These are phyloP conservation scores for Fusarium miscanthi DNA, from an alignment of 2,329 filamentous ascomycete species.

Conservation along the genomic window DNA sequence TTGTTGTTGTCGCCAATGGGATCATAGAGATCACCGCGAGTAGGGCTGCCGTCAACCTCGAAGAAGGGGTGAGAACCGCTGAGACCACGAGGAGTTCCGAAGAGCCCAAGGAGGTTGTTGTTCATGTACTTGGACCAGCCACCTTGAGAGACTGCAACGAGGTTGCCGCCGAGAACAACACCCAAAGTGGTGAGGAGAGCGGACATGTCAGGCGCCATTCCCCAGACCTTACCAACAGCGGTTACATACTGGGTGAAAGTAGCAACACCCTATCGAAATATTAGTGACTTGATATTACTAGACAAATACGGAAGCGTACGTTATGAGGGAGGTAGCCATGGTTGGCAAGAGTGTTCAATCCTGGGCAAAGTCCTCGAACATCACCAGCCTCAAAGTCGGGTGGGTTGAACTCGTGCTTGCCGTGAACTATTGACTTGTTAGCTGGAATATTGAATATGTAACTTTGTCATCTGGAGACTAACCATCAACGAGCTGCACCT, in stretches of 20 bases:
- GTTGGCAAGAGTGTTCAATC: conserved; percentile 36
- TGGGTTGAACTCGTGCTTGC: conserved; percentile 25
- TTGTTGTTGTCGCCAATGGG: conserved; percentile 59
- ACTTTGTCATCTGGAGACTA: accelerated
- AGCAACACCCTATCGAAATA: not conserved
- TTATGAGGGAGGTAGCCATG: conserved; percentile 41
- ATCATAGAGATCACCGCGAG: conserved; percentile 63
- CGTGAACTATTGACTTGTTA: conserved; percentile 16
- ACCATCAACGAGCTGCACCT: conserved; percentile 34
- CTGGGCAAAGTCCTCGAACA: conserved; percentile 35
- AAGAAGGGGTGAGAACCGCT: conserved; percentile 65
- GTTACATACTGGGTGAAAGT: conserved; percentile 24
- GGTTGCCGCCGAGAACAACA: conserved; percentile 55
- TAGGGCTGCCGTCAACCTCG: conserved; percentile 64
- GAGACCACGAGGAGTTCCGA: conserved; percentile 58
- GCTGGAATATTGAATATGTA: accelerated
- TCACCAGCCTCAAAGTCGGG: conserved; percentile 31
- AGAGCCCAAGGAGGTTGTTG: conserved; percentile 56
- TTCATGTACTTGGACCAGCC: conserved; percentile 53
- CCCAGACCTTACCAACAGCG: conserved; percentile 33
- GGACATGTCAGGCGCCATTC: conserved; percentile 28
- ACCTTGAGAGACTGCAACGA: conserved; percentile 39
- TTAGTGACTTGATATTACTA: accelerated
- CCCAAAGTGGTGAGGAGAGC: conserved; percentile 24
- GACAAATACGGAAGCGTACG: not conserved